A percentile compares a stretch with the other conserved stretches of the same genome.
Evolutionary conservation across 305 asterid species (phyloP).

Genomic region (Fraxinus nigra): DNA sequence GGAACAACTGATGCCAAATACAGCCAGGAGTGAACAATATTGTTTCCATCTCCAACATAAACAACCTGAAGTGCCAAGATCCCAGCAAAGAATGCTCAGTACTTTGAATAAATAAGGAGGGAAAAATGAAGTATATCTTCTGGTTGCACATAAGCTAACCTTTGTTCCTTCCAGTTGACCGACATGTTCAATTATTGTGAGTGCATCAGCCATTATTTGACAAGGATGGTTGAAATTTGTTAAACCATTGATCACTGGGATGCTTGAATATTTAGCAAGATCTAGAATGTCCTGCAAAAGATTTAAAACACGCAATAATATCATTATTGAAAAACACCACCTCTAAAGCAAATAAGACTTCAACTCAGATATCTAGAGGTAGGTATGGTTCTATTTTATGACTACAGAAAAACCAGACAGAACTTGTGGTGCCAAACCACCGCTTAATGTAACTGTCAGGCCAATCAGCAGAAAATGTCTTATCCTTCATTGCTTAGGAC

Average conservation of each 20-base stretch:
- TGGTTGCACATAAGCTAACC: conserved; percentile 38
- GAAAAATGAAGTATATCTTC: background rate
- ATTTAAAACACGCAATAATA: conserved; percentile 2
- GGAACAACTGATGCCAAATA: conserved; percentile 79
- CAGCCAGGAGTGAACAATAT: conserved; percentile 95
- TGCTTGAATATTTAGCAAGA: conserved; percentile 77
- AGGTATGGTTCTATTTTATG: background rate
- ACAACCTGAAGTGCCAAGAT: conserved; percentile 61
- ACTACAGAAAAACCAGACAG: background rate
- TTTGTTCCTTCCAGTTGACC: conserved; percentile 86
- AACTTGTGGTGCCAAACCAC: background rate
- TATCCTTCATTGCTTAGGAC: background rate
- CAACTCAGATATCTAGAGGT: background rate
- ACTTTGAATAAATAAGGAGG: background rate
- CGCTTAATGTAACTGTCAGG: background rate
- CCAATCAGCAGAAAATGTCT: background rate
- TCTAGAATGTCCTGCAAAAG: conserved; percentile 77
- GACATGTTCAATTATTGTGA: conserved; percentile 83
- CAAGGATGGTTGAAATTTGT: conserved; percentile 94
- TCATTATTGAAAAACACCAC: background rate
- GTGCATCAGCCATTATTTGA: conserved; percentile 99
- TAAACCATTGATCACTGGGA: conserved; percentile 91
- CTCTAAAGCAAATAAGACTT: background rate
- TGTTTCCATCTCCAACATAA: conserved; percentile 96
- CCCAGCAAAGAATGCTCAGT: conserved; percentile 6